phyloP scores from a whole-genome alignment of 2,329 filamentous ascomycete genomes.

The Cercospora sojina region DNA sequence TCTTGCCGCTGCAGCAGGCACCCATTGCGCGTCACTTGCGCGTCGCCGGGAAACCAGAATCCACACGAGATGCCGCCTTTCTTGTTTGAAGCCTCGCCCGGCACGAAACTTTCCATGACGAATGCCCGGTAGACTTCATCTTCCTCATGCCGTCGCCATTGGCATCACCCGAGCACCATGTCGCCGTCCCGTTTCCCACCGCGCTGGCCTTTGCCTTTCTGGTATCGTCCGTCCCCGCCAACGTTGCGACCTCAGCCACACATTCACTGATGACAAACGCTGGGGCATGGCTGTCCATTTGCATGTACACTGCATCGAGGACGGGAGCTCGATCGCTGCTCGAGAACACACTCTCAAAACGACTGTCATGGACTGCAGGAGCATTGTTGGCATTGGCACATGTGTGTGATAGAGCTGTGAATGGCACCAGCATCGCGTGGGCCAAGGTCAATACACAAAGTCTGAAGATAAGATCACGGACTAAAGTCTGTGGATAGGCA shows the following conservation, averaged over 20 bases:
- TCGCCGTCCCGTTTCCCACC: constrained; percentile 16
- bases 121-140: background rate
- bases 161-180: constrained; percentile 29
- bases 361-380: constrained; percentile 43
- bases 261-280: constrained; percentile 43
- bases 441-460: constrained; percentile 42
- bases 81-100: background rate
- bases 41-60: constrained; percentile 1
- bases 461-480: constrained; percentile 30
- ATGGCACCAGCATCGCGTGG: constrained; percentile 47
- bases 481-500: constrained; percentile 26
- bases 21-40: background rate
- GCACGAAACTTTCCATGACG: background rate
- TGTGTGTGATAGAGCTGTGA: constrained; percentile 48
- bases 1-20: background rate
- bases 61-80: background rate
- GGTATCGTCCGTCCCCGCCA: constrained; percentile 33
- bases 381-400: constrained; percentile 44
- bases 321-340: constrained; percentile 32
- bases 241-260: constrained; percentile 19
- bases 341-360: constrained; percentile 31
- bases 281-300: constrained; percentile 45
- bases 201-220: constrained; percentile 38
- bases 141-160: constrained; percentile 28
- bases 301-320: constrained; percentile 37